Conservation (phyloP, 1,284 basidiomycete genomes). For the Sporisorium scitamineum region DNA sequence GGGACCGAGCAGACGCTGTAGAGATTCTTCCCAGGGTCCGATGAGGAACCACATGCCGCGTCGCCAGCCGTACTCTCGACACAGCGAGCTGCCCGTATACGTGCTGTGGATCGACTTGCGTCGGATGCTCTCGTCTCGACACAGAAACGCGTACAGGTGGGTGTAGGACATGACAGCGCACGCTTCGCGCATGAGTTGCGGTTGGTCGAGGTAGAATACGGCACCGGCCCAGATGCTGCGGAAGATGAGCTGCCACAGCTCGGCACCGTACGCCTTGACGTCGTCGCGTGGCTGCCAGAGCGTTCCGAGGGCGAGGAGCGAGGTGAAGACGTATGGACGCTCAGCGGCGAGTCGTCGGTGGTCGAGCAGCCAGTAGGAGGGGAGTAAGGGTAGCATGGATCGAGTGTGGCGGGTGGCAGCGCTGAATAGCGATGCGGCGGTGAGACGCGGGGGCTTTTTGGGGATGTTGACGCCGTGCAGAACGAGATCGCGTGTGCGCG, state of each 20-base stretch:
- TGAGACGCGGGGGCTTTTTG: constrained; percentile 48
- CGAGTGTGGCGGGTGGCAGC: constrained; percentile 36
- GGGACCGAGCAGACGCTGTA: constrained; percentile 38
- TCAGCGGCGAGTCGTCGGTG: constrained; percentile 40
- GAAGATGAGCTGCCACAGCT: constrained; percentile 53
- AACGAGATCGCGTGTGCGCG: constrained; percentile 44
- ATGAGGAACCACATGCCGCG: constrained; percentile 44
- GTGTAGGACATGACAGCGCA: constrained; percentile 33
- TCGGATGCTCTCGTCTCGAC: constrained; percentile 39
- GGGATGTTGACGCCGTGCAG: constrained; percentile 54
- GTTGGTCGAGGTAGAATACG: constrained; percentile 48
- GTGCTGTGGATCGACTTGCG: constrained; percentile 43
- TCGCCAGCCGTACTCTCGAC: constrained; percentile 30
- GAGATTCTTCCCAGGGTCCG: constrained; percentile 44
- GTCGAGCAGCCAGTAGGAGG: constrained; percentile 48
- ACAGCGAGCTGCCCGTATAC: constrained; percentile 42
- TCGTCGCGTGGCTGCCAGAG: constrained; percentile 46
- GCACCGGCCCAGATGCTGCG: constrained; percentile 48
- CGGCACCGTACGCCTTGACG: constrained; percentile 45
- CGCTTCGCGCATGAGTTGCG: constrained; percentile 45
- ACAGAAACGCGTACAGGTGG: constrained; percentile 39
- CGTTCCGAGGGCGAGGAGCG: constrained; percentile 38
- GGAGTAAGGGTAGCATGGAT: constrained; percentile 32
- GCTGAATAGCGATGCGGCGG: constrained; percentile 46
- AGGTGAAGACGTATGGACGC: constrained; percentile 42